Evolutionary conservation across 176 grass and related monocot genomes (phyloP), one percentile per base, ranked within the genome.

Genomic region (Pharus latifolius): DNA sequence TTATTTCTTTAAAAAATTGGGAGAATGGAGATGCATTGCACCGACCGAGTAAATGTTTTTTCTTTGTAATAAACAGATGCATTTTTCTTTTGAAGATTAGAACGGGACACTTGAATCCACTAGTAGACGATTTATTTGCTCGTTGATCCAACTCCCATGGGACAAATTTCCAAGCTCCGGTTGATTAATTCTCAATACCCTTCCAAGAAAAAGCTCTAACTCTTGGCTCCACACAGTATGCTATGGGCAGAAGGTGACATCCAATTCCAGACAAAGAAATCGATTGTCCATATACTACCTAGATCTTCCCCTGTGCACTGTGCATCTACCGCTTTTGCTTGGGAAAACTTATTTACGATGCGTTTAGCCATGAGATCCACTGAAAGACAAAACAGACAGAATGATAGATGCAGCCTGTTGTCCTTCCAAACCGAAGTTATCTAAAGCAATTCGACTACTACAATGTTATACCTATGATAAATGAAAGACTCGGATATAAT

Each of bases 251-350:
- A 48, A 58, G 7, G 59, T 65, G 78, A 80, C 49, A 56, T 46
- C 68, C 64, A 8, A 6, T n/a, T 27, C 29, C 68, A 19, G 78
- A 73, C 68, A 80, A 72, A 61, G 5, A 27, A 22, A 25, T 73
- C 28, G 3, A 4, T 19, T 80, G 68, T 52, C 56, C 49, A 38
- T 20, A 13, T 28, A 31, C 26, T 6, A 35, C 46, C 6, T 26
- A 46, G 40, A 41, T 50, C 24, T 13, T 18, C 7, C 29, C n/a
- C 7, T 16, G 17, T 16, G 2, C 17, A 1, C 11, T 25, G 27
- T 20, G 48, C 78, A 65, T 80, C 68, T 80, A 80, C 68, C 78
- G 17, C 48, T 55, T 1, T 28, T 10, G 19, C 10, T 15, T 16
- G 2, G n/a, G 14, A 7, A 62, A 29, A 49, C 5, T 4, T 32